Evolutionary conservation across 2,329 filamentous ascomycete genomes (phyloP).

Genomic region (Paracamarosporium sp.): DNA sequence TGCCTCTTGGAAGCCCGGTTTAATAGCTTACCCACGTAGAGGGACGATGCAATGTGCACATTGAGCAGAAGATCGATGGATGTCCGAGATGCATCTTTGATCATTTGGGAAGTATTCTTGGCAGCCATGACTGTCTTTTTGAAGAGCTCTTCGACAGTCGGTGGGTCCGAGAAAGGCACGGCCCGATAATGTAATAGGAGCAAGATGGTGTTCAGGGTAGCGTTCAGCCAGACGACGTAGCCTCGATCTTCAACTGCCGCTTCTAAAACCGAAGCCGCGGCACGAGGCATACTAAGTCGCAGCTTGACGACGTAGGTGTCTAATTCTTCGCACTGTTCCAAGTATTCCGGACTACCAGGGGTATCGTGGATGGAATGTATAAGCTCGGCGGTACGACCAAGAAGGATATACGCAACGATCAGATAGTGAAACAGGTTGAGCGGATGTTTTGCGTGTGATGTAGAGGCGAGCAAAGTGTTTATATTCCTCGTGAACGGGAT

Average conservation of each 20-base stretch:
- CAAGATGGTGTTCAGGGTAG: slow-evolving; percentile 27
- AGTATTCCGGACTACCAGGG: slow-evolving; percentile 29
- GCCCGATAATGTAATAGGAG: slow-evolving; percentile 35
- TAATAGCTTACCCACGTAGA: slow-evolving; percentile 25
- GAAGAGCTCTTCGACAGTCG: slow-evolving; percentile 15
- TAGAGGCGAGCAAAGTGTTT: slow-evolving; percentile 22
- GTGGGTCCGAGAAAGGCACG: neutral
- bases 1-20: neutral
- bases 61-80: slow-evolving; percentile 34
- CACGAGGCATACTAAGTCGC: slow-evolving; percentile 32
- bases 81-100: slow-evolving; percentile 35
- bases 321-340: slow-evolving; percentile 29
- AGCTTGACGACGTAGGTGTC: slow-evolving; percentile 32
- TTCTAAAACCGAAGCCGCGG: slow-evolving; percentile 28
- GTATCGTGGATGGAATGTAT: slow-evolving; percentile 35
- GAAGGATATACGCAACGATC: slow-evolving; percentile 31
- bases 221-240: slow-evolving; percentile 35
- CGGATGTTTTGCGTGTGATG: slow-evolving; percentile 10
- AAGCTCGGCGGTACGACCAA: slow-evolving; percentile 35
- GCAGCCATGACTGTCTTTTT: slow-evolving; percentile 29
- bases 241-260: slow-evolving; percentile 21
- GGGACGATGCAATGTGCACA: slow-evolving; percentile 25
- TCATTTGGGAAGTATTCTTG: slow-evolving; percentile 27
- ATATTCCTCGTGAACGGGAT: slow-evolving; percentile 32
- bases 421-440: slow-evolving; percentile 32